Percentiles rank a stretch among this genome's conserved stretches.
Conservation (phyloP, 2,329 filamentous ascomycete species). For the Fusarium udum region DNA sequence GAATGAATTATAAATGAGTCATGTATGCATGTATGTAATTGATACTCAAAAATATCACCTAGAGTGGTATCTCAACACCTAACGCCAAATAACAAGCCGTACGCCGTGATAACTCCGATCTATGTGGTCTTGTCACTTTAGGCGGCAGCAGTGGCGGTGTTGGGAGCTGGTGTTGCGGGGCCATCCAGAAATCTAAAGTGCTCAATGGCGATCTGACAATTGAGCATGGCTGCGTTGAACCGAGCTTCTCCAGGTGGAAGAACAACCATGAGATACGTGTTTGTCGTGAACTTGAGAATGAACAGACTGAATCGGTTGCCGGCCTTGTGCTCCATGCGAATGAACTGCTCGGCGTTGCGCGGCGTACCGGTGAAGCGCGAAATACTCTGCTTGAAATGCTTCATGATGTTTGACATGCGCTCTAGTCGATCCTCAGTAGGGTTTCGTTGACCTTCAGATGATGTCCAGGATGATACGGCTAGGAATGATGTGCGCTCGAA, state of each 20-base stretch:
- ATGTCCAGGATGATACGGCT: slow-evolving; percentile 91
- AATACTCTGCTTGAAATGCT: slow-evolving; percentile 92
- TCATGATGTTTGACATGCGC: slow-evolving; percentile 94
- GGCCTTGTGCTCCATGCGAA: slow-evolving; percentile 82
- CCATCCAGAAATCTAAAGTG: slow-evolving; percentile 78
- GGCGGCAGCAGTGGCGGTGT: slow-evolving; percentile 10
- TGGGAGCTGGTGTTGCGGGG: slow-evolving; percentile 40
- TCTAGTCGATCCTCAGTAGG: slow-evolving; percentile 94
- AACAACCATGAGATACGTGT: slow-evolving; percentile 94
- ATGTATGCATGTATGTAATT: neutral
- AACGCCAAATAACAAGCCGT: slow-evolving; percentile 35
- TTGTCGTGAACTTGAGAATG: slow-evolving; percentile 94
- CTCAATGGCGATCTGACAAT: slow-evolving; percentile 85
- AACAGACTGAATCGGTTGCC: slow-evolving; percentile 87
- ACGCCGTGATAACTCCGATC: neutral
- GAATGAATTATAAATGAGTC: neutral
- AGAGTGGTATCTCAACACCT: slow-evolving; percentile 43
- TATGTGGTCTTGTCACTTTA: neutral
- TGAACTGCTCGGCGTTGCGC: slow-evolving; percentile 83
- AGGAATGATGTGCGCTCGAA: slow-evolving; percentile 97
- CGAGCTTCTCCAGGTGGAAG: slow-evolving; percentile 90
- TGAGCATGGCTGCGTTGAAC: slow-evolving; percentile 90
- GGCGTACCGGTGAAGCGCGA: slow-evolving; percentile 81
- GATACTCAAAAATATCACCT: slow-evolving; percentile 26
- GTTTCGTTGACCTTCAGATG: slow-evolving; percentile 77